These are phyloP conservation scores for Sugiyamaella mastotermitis DNA, from an alignment of 805 yeast species.

Conservation along the genomic window DNA sequence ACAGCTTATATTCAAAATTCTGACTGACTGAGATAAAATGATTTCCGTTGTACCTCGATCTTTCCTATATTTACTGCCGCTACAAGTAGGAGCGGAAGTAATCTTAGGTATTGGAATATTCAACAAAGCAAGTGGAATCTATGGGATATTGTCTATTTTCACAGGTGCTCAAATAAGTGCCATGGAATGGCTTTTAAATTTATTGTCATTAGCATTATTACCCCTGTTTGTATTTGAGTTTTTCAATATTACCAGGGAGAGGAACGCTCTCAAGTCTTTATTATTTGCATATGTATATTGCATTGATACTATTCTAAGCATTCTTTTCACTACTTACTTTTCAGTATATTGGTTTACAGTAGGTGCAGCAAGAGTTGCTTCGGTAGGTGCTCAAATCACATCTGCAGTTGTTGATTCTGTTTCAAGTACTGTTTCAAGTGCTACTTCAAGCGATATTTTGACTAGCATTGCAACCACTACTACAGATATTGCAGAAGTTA, in stretches of 20 bases:
- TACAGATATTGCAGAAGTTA: background rate
- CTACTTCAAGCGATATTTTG: background rate
- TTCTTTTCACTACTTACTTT: conserved; percentile 69
- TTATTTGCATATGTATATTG: conserved; percentile 57
- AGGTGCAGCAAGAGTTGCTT: conserved; percentile 9
- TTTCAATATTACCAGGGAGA: conserved; percentile 40
- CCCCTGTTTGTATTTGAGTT: conserved; percentile 62
- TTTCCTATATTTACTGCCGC: conserved; percentile 67
- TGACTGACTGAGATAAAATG: too few species aligned
- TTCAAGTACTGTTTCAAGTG: conserved; percentile 1
- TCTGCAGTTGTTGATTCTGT: conserved; percentile 1
- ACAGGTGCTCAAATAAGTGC: conserved; percentile 81
- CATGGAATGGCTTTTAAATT: conserved; percentile 76
- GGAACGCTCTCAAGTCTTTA: conserved; percentile 56
- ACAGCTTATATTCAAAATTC: too few species aligned
- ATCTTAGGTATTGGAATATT: conserved; percentile 68
- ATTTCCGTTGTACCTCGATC: conserved; percentile 34
- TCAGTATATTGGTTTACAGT: conserved; percentile 64
- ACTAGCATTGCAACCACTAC: conserved; percentile 2
- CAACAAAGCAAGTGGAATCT: conserved; percentile 84
- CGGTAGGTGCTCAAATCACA: background rate
- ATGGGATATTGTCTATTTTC: conserved; percentile 77
- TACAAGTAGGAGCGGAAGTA: conserved; percentile 82
- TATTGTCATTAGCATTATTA: conserved; percentile 55
- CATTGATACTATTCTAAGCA: conserved; percentile 60